Base-by-base conservation (phyloP, 306 rosid genomes). In the Trifolium repens region DNA sequence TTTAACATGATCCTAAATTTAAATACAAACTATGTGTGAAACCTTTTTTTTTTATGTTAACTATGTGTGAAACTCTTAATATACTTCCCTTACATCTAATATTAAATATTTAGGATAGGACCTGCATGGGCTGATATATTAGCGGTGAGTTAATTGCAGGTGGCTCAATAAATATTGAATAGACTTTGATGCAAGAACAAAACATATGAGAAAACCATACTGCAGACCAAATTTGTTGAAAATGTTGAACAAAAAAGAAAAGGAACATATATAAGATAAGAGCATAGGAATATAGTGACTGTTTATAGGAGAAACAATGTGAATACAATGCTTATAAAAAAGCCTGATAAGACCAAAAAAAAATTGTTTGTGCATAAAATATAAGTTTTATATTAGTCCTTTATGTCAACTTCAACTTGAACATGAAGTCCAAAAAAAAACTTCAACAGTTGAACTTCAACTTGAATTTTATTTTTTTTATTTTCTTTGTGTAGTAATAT, bases 191-290 rank as follows among this genome's bases (percentile, higher is more conserved):
- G 47, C 14, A 10, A 5, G 85, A 79, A 32, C 70, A 9, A 35
- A 71, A 62, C 58, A 30, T 10, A 30, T 10, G 76, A 82, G 78
- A 84, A 78, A 27, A 34, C 58, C 39, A 87, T 52, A 42, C 1
- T 30, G 17, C 16, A 24, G 78, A 22, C n/a, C 10, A 30, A 19
- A 24, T 24, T 69, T 84, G 58, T 50, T 78, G 22, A 66, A 17
- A 79, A 78, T 80, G 61, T 65, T 69, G 60, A 59, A 74, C 37
- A 26, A 44, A 53, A 17, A 26, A 2, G 47, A 8, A 4, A 65
- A 53, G 30, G 39, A 30, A 32, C 0, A 4, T 30, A 4, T 30
- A 27, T 27, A 27, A 6, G 19, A 37, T 19, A 17, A 32, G 35
- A 59, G 35, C 7, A 2, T 13, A 39, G 30, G 9, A 37, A 16